Conservation (phyloP, 2,329 filamentous ascomycete genomes). For the Geosmithia putterillii region DNA sequence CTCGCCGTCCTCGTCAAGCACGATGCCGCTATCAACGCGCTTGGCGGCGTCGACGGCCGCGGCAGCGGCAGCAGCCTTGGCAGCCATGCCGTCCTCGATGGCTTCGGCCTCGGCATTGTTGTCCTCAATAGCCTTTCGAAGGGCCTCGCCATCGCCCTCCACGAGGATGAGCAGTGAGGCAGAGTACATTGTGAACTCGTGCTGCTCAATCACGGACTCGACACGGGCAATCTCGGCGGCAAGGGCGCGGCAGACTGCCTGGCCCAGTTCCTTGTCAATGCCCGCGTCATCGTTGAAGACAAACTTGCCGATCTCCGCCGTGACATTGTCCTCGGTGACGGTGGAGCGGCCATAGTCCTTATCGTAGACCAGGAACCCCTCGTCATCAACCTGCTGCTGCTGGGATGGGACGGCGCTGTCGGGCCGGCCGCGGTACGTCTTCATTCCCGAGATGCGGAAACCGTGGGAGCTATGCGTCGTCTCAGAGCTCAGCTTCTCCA, state of each 20-base stretch:
- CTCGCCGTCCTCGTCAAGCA: constrained; percentile 35
- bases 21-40: constrained; percentile 45
- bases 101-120: constrained; percentile 34
- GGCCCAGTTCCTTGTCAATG: constrained; percentile 46
- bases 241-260: constrained; percentile 41
- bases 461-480: constrained; percentile 49
- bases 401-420: too few species aligned
- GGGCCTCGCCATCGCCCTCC: constrained; percentile 46
- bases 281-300: constrained; percentile 45
- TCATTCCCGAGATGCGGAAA: constrained; percentile 55
- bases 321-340: constrained; percentile 41
- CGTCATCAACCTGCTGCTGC: constrained; percentile 38
- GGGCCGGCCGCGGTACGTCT: constrained; percentile 45
- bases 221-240: constrained; percentile 38
- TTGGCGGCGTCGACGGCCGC: constrained; percentile 15
- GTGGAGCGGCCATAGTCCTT: constrained; percentile 47
- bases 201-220: constrained; percentile 36
- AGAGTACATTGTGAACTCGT: constrained; percentile 54
- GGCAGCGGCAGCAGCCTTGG: constrained; percentile 40
- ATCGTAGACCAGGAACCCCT: constrained; percentile 47
- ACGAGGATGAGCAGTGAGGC: constrained; percentile 51
- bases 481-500: constrained; percentile 43
- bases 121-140: constrained; percentile 41
- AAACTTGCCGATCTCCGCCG: constrained; percentile 41
- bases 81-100: constrained; percentile 33